phyloP scores from a whole-genome alignment of 768 basidiomycete genomes.

The Mycena vitilis region DNA sequence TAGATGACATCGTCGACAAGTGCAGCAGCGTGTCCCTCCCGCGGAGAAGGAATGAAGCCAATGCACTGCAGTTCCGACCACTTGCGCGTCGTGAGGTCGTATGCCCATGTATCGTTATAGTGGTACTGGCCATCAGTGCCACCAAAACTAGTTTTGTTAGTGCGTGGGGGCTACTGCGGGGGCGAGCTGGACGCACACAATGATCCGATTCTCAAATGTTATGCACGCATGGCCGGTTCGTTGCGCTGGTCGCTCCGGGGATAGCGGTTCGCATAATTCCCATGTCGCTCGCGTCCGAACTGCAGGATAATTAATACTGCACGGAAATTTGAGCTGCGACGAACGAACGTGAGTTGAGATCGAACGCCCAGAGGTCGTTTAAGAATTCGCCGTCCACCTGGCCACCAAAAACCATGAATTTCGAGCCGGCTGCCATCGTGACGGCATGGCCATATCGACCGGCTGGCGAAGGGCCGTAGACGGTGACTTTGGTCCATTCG shows the following conservation, averaged over 20 bases:
- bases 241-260: constrained; percentile 75
- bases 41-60: constrained; percentile 93
- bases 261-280: constrained; percentile 79
- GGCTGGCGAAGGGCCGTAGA: constrained; percentile 79
- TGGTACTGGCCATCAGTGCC: constrained; percentile 99
- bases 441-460: constrained; percentile 98
- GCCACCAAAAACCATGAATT: constrained; percentile 96
- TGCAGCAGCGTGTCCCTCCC: constrained; percentile 97
- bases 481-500: constrained; percentile 93
- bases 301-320: constrained; percentile 43
- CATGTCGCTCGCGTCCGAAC: constrained; percentile 88
- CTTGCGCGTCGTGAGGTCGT: constrained; percentile 79
- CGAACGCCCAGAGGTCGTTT: constrained; percentile 96
- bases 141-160: constrained; percentile 75
- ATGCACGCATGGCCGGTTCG: constrained; percentile 95
- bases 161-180: neutral
- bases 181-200: constrained; percentile 68
- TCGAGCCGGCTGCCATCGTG: constrained; percentile 85
- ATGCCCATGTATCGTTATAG: constrained; percentile 99
- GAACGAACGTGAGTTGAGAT: constrained; percentile 89
- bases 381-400: constrained; percentile 95
- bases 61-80: constrained; percentile 97
- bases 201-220: constrained; percentile 83
- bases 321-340: constrained; percentile 17
- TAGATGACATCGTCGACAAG: constrained; percentile 98